phyloP scores from a whole-genome alignment of 805 yeast species.

The Spathaspora boniae region DNA sequence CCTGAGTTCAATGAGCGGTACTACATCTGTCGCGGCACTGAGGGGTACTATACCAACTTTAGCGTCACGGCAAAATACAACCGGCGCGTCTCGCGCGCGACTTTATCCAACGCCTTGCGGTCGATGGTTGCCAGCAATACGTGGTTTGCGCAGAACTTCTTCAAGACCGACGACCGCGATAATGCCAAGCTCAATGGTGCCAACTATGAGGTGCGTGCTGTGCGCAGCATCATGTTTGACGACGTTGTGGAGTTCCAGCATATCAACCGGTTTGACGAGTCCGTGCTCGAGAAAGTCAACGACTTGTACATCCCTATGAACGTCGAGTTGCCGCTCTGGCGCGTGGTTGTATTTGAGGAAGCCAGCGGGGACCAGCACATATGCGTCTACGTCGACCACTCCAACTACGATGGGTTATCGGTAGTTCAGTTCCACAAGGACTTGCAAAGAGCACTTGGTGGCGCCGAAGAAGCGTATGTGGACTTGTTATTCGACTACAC shows the following conservation, averaged over 20 bases:
- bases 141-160: constrained; percentile 17
- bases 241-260: constrained; percentile 15
- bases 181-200: constrained; percentile 7
- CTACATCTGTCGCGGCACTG: constrained; percentile 19
- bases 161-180: constrained; percentile 10
- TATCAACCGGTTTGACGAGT: constrained; percentile 13
- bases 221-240: constrained; percentile 14
- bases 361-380: constrained; percentile 11
- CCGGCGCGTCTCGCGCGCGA: constrained; percentile 6
- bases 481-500: constrained; percentile 10
- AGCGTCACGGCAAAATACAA: constrained; percentile 18
- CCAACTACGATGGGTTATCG: constrained; percentile 29
- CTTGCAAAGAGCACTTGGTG: constrained; percentile 15
- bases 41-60: constrained; percentile 18
- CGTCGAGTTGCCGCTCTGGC: constrained; percentile 19
- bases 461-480: constrained; percentile 5
- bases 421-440: constrained; percentile 26
- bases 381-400: constrained; percentile 22
- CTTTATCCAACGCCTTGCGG: constrained; percentile 15
- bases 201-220: constrained; percentile 15
- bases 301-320: constrained; percentile 6
- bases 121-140: constrained; percentile 13
- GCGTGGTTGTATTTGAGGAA: constrained; percentile 14
- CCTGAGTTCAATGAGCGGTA: constrained; percentile 21
- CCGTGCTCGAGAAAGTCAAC: constrained; percentile 10